phyloP scores from a whole-genome alignment of 805 yeast genomes.

The Ogataea allantospora region DNA sequence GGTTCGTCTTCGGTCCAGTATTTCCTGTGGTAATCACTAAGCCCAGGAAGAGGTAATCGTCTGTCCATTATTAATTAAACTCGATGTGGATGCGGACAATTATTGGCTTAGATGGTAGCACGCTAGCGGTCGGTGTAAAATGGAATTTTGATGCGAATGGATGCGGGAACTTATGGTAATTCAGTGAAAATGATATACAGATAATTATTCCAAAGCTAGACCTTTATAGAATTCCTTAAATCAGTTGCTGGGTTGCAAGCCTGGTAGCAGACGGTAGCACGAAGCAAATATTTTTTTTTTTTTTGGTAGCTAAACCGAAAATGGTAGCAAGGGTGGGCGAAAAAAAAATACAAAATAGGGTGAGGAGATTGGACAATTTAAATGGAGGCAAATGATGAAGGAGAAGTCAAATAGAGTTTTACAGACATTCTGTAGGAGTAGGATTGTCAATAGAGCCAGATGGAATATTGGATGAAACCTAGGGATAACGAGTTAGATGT shows the following conservation, averaged over 20 bases:
- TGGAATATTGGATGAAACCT: too few species aligned
- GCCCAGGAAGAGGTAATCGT: slow-evolving; percentile 5
- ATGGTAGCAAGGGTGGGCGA: slow-evolving; percentile 10
- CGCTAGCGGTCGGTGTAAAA: not conserved
- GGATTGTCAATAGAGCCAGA: too few species aligned
- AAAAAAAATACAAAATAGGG: not conserved
- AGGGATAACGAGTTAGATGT: too few species aligned
- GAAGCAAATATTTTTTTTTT: slow-evolving; percentile 9
- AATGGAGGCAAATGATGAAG: not conserved
- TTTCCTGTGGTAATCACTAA: slow-evolving; percentile 5
- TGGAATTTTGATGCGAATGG: not conserved
- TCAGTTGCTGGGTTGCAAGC: slow-evolving; percentile 4
- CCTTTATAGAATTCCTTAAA: not conserved
- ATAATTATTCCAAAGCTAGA: not conserved
- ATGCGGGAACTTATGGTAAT: not conserved
- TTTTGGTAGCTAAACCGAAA: slow-evolving; percentile 13
- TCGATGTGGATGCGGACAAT: slow-evolving; percentile 1
- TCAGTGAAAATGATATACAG: not conserved
- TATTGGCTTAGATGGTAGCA: slow-evolving; percentile 10
- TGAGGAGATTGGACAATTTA: not conserved
- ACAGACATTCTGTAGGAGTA: not conserved
- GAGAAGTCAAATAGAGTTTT: too few species aligned
- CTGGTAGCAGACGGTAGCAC: slow-evolving; percentile 17
- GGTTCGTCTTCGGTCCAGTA: slow-evolving; percentile 4
- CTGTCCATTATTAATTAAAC: slow-evolving; percentile 6